phyloP scores from a whole-genome alignment of 2,329 filamentous ascomycete genomes.

The Mollisia scopiformis region DNA sequence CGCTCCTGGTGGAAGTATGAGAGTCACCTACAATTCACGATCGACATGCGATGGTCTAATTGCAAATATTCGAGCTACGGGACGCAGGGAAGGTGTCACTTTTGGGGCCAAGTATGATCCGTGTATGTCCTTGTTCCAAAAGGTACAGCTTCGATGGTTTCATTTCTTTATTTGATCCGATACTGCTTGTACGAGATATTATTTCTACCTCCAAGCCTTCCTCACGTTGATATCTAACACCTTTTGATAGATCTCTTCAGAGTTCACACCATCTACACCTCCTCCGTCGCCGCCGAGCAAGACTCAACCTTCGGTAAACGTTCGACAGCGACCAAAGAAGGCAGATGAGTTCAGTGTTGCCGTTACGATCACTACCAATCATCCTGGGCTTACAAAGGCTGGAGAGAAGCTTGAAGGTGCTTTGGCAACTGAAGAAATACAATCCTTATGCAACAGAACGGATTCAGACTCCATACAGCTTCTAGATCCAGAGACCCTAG shows the following conservation, averaged over 20 bases:
- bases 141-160: slow-evolving; percentile 46
- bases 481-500: slow-evolving; percentile 71
- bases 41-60: slow-evolving; percentile 67
- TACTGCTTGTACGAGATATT: background rate
- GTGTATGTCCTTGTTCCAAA: slow-evolving; percentile 73
- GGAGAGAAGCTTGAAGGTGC: slow-evolving; percentile 24
- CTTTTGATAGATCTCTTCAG: slow-evolving; percentile 47
- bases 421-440: background rate
- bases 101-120: slow-evolving; percentile 77
- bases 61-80: slow-evolving; percentile 61
- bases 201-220: background rate
- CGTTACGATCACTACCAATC: slow-evolving; percentile 67
- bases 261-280: background rate
- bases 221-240: background rate
- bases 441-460: slow-evolving; percentile 28
- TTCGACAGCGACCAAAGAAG: slow-evolving; percentile 20
- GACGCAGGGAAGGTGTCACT: slow-evolving; percentile 56
- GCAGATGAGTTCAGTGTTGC: slow-evolving; percentile 57
- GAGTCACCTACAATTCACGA: slow-evolving; percentile 66
- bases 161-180: no score
- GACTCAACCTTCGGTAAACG: background rate
- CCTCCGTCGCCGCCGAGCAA: background rate
- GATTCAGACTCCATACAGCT: slow-evolving; percentile 57
- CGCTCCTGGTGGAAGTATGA: slow-evolving; percentile 48
- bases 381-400: slow-evolving; percentile 31